Percentiles rank a stretch among this genome's conserved stretches.
These are phyloP conservation scores for Scorias spongiosa DNA, from an alignment of 2,329 filamentous ascomycete species.

Conservation along the genomic window DNA sequence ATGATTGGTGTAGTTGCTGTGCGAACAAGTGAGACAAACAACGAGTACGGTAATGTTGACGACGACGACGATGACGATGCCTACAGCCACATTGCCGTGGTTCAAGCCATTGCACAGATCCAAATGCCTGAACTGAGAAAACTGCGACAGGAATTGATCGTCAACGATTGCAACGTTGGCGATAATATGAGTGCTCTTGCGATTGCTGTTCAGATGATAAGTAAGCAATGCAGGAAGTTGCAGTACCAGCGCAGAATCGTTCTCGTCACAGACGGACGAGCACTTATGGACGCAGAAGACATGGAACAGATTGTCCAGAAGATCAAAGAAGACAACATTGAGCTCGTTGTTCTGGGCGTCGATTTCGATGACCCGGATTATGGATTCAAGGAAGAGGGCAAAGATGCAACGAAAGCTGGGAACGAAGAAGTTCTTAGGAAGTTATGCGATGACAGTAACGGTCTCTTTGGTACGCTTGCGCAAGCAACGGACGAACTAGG, in stretches of 20 bases:
- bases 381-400: conserved; percentile 84
- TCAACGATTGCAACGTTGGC: conserved; percentile 53
- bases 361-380: conserved; percentile 89
- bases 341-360: conserved; percentile 67
- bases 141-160: conserved; percentile 48
- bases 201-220: conserved; percentile 75
- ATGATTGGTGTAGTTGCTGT: conserved; percentile 68
- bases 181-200: conserved; percentile 80
- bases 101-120: conserved; percentile 48
- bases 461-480: conserved; percentile 66
- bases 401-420: conserved; percentile 50
- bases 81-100: conserved; percentile 68
- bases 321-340: conserved; percentile 61
- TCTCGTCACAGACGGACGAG: conserved; percentile 69
- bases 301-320: conserved; percentile 55
- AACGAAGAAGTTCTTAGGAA: conserved; percentile 57
- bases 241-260: conserved; percentile 72
- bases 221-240: conserved; percentile 59
- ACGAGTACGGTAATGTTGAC: conserved; percentile 34
- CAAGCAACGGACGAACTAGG: conserved; percentile 71
- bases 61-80: conserved; percentile 43
- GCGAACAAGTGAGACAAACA: conserved; percentile 59
- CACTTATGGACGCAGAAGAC: conserved; percentile 56
- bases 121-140: conserved; percentile 54
- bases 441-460: conserved; percentile 54